phyloP scores from a whole-genome alignment of 768 basidiomycete species.

The Mycena galericulata region DNA sequence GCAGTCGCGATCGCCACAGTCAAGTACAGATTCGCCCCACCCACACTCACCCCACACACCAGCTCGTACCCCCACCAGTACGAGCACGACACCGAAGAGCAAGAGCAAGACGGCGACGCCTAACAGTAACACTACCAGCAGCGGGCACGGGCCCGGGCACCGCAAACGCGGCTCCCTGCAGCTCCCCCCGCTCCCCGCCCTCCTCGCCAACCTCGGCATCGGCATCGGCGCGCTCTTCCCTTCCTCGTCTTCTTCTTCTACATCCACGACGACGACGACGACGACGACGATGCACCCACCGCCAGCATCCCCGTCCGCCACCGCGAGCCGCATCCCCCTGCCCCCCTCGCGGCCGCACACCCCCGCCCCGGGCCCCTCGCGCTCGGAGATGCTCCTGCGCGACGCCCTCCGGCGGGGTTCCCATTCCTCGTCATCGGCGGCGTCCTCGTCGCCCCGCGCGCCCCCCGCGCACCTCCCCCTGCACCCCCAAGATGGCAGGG shows the following conservation, averaged over 20 bases:
- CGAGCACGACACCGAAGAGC: background rate
- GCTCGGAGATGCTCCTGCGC: constrained; percentile 29
- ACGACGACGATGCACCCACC: no score
- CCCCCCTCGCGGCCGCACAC: no score
- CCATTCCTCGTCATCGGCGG: background rate
- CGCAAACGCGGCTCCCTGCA: constrained; percentile 36
- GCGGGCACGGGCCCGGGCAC: background rate
- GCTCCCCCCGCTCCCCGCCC: constrained; percentile 43
- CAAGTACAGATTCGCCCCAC: no score
- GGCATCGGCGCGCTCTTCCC: constrained; percentile 19
- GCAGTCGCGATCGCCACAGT: no score
- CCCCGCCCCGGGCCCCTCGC: no score
- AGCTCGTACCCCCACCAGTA: constrained; percentile 34
- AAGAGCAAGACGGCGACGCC: no score
- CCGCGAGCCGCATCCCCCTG: no score
- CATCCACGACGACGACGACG: background rate
- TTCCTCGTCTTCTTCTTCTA: background rate
- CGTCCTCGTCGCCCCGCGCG: background rate
- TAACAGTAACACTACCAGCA: background rate
- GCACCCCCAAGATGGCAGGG: background rate
- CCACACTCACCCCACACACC: no score
- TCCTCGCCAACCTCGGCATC: constrained; percentile 35
- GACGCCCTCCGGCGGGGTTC: constrained; percentile 21
- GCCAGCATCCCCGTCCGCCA: constrained; percentile 29
- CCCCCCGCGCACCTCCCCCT: background rate